phyloP scores from a whole-genome alignment of 23 red algal species.

The Gracilaria domingensis region DNA sequence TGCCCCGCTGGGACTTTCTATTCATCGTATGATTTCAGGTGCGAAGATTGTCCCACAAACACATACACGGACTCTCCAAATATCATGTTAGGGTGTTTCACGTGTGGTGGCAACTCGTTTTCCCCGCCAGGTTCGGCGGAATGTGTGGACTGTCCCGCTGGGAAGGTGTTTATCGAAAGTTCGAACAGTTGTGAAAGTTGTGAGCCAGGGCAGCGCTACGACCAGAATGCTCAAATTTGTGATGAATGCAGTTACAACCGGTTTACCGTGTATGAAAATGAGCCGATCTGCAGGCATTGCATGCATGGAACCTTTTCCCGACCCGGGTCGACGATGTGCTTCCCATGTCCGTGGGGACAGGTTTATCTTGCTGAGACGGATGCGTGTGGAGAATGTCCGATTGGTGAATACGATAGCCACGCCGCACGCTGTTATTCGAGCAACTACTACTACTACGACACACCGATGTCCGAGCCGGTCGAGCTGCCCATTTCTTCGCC shows the following conservation, averaged over 20 bases:
- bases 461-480: too few relatives aligned
- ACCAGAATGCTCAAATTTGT: background rate
- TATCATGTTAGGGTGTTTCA: background rate
- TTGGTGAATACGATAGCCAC: too few relatives aligned
- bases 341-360: background rate
- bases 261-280: background rate
- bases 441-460: too few relatives aligned
- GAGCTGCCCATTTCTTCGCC: too few relatives aligned
- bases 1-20: too few relatives aligned
- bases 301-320: background rate
- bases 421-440: too few relatives aligned
- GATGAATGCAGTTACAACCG: background rate
- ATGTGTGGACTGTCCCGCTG: background rate
- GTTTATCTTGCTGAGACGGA: background rate
- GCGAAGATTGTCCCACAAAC: background rate
- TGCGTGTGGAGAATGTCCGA: background rate
- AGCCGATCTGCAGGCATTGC: background rate
- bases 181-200: background rate
- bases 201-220: background rate
- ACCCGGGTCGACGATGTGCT: background rate
- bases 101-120: background rate
- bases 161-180: too few relatives aligned
- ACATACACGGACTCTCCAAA: conserved; percentile 1
- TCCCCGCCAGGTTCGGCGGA: background rate
- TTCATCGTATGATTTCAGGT: background rate